Evolutionary conservation across 768 basidiomycete species (phyloP).

Genomic region (Royoungia palumana): DNA sequence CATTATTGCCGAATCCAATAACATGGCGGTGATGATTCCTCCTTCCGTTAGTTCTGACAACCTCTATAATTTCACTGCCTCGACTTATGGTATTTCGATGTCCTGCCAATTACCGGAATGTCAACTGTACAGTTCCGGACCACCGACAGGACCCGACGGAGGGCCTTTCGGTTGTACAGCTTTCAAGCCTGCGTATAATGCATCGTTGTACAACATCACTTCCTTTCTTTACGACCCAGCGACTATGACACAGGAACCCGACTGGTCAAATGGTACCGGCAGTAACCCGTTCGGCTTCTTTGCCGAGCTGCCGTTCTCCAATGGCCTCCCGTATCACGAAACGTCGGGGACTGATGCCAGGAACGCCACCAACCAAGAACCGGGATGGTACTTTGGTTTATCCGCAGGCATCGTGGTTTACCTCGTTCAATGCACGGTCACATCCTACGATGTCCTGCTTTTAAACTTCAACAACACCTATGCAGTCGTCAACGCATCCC

Average conservation of each 20-base stretch:
- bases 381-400: neutral
- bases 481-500: neutral
- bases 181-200: neutral
- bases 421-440: slow-evolving; percentile 1
- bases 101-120: too few relatives aligned
- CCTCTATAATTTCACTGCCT: too few relatives aligned
- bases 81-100: too few relatives aligned
- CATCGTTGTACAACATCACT: neutral
- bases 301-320: neutral
- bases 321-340: too few relatives aligned
- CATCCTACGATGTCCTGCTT: neutral
- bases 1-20: too few relatives aligned
- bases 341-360: neutral
- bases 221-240: slow-evolving; percentile 4
- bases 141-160: too few relatives aligned
- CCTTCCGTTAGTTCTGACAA: too few relatives aligned
- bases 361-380: too few relatives aligned
- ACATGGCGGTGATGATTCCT: too few relatives aligned
- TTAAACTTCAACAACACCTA: neutral
- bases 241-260: neutral
- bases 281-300: slow-evolving; percentile 2
- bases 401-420: neutral
- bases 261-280: slow-evolving; percentile 1
- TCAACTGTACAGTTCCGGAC: too few relatives aligned
- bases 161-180: too few relatives aligned